These are phyloP conservation scores for Geosiphon pyriformis DNA, from an alignment of 192 early-diverging fungal genomes.

Conservation along the genomic window DNA sequence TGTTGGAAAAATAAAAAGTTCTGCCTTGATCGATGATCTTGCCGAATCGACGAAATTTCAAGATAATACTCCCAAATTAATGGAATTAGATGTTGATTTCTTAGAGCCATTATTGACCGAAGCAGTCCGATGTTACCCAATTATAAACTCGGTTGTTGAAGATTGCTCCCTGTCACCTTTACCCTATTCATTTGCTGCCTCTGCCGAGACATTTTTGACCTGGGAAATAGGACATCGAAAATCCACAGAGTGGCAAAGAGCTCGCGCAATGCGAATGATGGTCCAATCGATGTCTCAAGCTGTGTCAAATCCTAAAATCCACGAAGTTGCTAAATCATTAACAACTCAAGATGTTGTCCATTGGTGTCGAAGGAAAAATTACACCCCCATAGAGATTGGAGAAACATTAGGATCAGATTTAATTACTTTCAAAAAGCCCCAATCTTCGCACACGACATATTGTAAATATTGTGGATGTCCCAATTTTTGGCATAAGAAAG, in stretches of 20 bases:
- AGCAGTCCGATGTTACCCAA: constrained; percentile 24
- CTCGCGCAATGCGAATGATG: constrained; percentile 29
- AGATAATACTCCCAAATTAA: not conserved
- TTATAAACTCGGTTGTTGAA: constrained; percentile 4
- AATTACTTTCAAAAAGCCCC: not conserved
- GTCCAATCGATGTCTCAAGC: constrained; percentile 26
- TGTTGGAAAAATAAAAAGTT: not conserved
- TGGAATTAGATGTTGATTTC: not conserved
- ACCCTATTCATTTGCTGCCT: constrained; percentile 38
- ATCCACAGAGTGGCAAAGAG: constrained; percentile 49
- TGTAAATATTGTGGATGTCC: constrained; percentile 39
- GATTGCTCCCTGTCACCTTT: constrained; percentile 12
- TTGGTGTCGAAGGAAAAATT: constrained; percentile 40
- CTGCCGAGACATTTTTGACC: constrained; percentile 29
- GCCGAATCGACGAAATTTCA: no score
- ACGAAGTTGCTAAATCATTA: constrained; percentile 19
- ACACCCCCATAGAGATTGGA: constrained; percentile 33
- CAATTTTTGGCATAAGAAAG: constrained; percentile 20
- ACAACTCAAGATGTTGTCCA: constrained; percentile 38
- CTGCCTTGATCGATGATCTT: no score
- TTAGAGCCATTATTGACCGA: constrained; percentile 20
- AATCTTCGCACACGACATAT: constrained; percentile 18
- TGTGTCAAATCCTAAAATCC: constrained; percentile 21
- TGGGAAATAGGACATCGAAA: constrained; percentile 45
- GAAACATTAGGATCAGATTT: not conserved